phyloP scores from a whole-genome alignment of 192 early-diverging fungal species.

The Podila clonocystis region DNA sequence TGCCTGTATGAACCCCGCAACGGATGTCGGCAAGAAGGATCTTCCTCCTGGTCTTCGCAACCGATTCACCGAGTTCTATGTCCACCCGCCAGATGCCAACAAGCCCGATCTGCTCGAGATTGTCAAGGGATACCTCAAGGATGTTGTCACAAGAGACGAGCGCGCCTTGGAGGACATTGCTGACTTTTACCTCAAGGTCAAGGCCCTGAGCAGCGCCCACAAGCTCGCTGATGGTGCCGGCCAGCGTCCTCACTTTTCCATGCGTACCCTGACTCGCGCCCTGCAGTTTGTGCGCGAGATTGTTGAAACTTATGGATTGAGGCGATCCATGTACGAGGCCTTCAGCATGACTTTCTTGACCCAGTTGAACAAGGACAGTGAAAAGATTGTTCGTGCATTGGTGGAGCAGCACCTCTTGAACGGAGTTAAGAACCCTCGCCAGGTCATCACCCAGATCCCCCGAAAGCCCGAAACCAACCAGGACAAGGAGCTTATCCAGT shows the following conservation, averaged over 20 bases:
- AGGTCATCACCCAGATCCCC: slow-evolving; percentile 70
- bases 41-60: slow-evolving; percentile 90
- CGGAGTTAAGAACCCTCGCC: slow-evolving; percentile 61
- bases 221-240: slow-evolving; percentile 89
- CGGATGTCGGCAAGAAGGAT: slow-evolving; percentile 97
- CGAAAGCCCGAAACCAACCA: slow-evolving; percentile 53
- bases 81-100: slow-evolving; percentile 87
- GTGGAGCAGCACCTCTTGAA: slow-evolving; percentile 70
- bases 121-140: slow-evolving; percentile 78
- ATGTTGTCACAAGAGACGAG: slow-evolving; percentile 67
- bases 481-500: slow-evolving; percentile 67
- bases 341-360: slow-evolving; percentile 96
- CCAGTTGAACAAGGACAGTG: slow-evolving; percentile 78
- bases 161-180: slow-evolving; percentile 73
- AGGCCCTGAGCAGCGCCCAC: slow-evolving; percentile 74
- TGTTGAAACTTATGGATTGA: slow-evolving; percentile 78
- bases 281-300: slow-evolving; percentile 83
- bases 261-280: slow-evolving; percentile 92
- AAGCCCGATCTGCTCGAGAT: slow-evolving; percentile 86
- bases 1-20: slow-evolving; percentile 99
- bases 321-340: slow-evolving; percentile 92
- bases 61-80: slow-evolving; percentile 96
- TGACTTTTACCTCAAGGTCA: slow-evolving; percentile 83
- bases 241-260: slow-evolving; percentile 88
- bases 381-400: slow-evolving; percentile 60